Conservation (phyloP, 73 alveolate genomes). For the Uronychia setigera region DNA sequence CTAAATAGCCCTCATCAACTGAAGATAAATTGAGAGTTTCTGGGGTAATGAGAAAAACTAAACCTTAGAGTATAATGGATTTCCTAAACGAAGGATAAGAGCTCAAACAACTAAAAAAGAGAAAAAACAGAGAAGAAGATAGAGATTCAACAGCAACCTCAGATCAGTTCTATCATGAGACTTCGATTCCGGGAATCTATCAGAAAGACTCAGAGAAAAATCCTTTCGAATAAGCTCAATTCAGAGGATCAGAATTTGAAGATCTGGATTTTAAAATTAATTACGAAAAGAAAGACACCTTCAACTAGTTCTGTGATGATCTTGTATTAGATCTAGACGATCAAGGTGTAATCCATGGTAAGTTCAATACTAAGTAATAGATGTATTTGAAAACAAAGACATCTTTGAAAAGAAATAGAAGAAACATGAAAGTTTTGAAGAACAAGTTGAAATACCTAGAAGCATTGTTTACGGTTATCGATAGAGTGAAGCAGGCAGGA, state of each 20-base stretch:
- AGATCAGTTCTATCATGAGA: neutral
- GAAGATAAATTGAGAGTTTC: neutral
- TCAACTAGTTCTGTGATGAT: neutral
- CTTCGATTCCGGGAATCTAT: neutral
- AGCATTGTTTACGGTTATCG: neutral
- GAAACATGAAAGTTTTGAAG: neutral
- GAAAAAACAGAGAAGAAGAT: neutral
- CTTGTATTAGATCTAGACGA: neutral
- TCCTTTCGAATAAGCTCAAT: neutral
- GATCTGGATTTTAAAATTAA: neutral
- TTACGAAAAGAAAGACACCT: neutral
- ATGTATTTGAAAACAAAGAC: neutral
- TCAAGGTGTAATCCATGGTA: neutral
- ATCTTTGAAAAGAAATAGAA: neutral
- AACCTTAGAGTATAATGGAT: neutral
- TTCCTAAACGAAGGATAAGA: neutral
- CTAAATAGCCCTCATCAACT: neutral
- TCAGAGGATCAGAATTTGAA: neutral
- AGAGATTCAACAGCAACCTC: neutral
- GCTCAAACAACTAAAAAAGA: neutral
- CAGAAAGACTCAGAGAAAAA: neutral
- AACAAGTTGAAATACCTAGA: neutral
- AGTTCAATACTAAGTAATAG: neutral
- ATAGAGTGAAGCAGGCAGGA: slow-evolving; percentile 1
- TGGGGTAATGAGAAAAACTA: neutral